Conservation (phyloP, 345 rosid genomes). For the Erodium maritimum region DNA sequence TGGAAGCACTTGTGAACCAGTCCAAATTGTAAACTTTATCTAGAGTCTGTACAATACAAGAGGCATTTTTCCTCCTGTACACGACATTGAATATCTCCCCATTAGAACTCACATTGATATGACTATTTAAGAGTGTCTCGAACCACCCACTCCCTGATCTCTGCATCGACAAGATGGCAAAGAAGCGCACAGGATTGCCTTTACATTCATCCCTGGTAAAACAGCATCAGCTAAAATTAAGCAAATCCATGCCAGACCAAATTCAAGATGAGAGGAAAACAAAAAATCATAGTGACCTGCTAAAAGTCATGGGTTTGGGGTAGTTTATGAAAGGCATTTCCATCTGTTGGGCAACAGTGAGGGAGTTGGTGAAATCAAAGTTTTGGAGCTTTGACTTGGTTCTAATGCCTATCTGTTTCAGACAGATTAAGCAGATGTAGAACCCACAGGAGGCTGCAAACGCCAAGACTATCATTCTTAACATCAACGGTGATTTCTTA, state of each 20-base stretch:
- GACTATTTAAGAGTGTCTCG: conserved; percentile 90
- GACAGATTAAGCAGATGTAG: conserved; percentile 47
- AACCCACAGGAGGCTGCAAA: conserved; percentile 67
- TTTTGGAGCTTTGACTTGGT: conserved; percentile 29
- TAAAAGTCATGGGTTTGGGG: conserved; percentile 76
- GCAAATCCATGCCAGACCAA: background rate
- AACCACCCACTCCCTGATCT: conserved; percentile 99
- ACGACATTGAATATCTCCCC: conserved; percentile 75
- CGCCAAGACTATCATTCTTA: conserved; percentile 55
- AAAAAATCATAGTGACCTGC: conserved; percentile 27
- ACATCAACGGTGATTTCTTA: conserved; percentile 64
- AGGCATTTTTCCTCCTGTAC: conserved; percentile 53
- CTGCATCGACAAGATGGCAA: conserved; percentile 88
- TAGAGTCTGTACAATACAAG: conserved; percentile 48
- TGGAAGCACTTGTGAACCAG: conserved; percentile 79
- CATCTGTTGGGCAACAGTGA: conserved; percentile 1
- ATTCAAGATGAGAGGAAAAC: conserved; percentile 1
- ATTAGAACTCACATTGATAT: conserved; percentile 75
- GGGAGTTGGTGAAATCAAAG: conserved; percentile 22
- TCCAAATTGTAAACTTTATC: conserved; percentile 87
- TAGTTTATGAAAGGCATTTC: conserved; percentile 44
- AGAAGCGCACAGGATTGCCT: conserved; percentile 65
- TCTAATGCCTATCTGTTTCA: conserved; percentile 45
- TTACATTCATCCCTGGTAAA: conserved; percentile 59
- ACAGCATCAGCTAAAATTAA: background rate